phyloP scores from a whole-genome alignment of 768 basidiomycete genomes.

The Tylopilus plumbeoviolaceoides region DNA sequence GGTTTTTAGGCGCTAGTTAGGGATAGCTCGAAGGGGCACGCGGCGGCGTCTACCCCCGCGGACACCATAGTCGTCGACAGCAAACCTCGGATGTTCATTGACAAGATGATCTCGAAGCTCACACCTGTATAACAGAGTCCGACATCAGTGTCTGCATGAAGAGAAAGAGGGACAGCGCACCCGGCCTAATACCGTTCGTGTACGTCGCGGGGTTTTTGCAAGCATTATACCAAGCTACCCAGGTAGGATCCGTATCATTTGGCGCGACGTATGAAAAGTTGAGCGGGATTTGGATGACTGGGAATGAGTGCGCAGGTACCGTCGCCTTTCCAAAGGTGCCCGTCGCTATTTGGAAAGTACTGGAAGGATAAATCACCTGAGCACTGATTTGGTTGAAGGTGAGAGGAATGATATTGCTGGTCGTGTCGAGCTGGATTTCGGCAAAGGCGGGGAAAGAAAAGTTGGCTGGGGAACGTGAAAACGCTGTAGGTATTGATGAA shows the following conservation, averaged over 20 bases:
- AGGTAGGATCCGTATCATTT: conserved; percentile 81
- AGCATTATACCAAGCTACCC: conserved; percentile 73
- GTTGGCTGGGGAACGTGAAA: conserved; percentile 79
- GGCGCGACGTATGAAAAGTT: conserved; percentile 79
- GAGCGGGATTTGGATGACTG: conserved; percentile 67
- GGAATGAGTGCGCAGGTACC: conserved; percentile 62
- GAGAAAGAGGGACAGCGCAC: conserved; percentile 38
- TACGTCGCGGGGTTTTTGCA: conserved; percentile 60
- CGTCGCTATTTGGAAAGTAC: conserved; percentile 57
- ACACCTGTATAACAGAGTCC: conserved; percentile 34
- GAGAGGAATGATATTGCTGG: conserved; percentile 70
- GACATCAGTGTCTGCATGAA: neutral
- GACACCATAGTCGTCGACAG: conserved; percentile 48
- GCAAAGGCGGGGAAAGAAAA: conserved; percentile 84
- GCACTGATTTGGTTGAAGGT: conserved; percentile 67
- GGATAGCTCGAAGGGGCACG: conserved; percentile 68
- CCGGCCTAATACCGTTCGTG: conserved; percentile 49
- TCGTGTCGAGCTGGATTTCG: conserved; percentile 73
- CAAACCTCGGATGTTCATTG: conserved; percentile 70
- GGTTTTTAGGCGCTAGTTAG: conserved; percentile 42
- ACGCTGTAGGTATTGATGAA: conserved; percentile 51
- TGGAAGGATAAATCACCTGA: conserved; percentile 64
- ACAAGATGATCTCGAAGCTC: conserved; percentile 59
- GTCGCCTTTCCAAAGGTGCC: conserved; percentile 59
- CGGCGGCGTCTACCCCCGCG: conserved; percentile 53